phyloP scores from a whole-genome alignment of 2,329 filamentous ascomycete species.

The Sclerotinia subarctica region DNA sequence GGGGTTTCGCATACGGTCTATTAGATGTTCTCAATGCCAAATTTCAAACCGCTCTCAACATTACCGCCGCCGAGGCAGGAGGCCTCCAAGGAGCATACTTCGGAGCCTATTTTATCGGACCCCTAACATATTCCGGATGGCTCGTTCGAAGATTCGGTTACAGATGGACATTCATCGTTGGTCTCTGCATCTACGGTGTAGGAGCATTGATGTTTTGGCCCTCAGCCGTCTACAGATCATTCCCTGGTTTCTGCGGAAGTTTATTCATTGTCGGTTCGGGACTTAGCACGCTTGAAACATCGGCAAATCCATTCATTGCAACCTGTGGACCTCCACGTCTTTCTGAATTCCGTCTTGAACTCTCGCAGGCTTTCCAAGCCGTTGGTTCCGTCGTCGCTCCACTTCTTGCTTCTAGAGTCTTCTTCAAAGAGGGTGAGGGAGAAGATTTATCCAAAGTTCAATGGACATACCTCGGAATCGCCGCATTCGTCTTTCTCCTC shows the following conservation, averaged over 20 bases:
- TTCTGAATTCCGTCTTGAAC: constrained; percentile 68
- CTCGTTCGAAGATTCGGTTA: constrained; percentile 72
- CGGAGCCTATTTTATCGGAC: constrained; percentile 67
- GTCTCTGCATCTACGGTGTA: constrained; percentile 68
- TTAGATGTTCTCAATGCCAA: constrained; percentile 70
- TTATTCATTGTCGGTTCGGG: constrained; percentile 71
- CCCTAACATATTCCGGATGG: constrained; percentile 61
- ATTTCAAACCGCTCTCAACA: constrained; percentile 54
- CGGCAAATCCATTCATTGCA: constrained; percentile 69
- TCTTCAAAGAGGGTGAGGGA: constrained; percentile 56
- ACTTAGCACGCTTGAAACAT: constrained; percentile 72
- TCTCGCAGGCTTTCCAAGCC: constrained; percentile 73
- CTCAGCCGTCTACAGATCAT: constrained; percentile 52
- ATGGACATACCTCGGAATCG: constrained; percentile 79
- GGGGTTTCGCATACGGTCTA: constrained; percentile 66
- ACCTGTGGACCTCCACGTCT: constrained; percentile 72
- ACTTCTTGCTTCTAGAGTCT: constrained; percentile 64
- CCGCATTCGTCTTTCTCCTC: constrained; percentile 67
- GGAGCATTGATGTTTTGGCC: constrained; percentile 84
- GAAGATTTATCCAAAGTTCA: constrained; percentile 58
- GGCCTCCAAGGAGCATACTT: constrained; percentile 71
- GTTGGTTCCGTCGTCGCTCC: constrained; percentile 71
- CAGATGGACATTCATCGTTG: constrained; percentile 74
- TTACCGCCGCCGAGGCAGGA: constrained; percentile 57
- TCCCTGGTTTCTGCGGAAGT: constrained; percentile 34